Percentiles rank a stretch among this genome's conserved stretches.
phyloP scores from a whole-genome alignment of 169 alveolate species.

The Sarcocystis neurona region DNA sequence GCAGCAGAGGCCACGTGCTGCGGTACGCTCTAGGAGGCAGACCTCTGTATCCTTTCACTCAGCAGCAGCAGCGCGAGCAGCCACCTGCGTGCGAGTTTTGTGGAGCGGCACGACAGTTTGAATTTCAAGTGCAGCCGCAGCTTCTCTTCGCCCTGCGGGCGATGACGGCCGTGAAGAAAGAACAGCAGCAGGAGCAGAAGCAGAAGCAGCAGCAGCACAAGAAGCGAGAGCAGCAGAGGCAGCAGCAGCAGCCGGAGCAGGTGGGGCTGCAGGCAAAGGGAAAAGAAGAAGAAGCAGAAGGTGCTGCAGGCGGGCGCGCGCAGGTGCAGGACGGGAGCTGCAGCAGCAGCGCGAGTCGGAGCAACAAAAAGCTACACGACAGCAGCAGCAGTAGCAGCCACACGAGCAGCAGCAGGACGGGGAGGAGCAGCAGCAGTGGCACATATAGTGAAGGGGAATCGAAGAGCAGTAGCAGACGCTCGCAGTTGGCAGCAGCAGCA shows the following conservation, averaged over 20 bases:
- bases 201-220: not conserved
- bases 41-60: constrained; percentile 54
- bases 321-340: too few species aligned
- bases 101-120: constrained; percentile 50
- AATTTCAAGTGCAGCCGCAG: constrained; percentile 43
- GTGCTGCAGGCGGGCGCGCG: too few species aligned
- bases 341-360: too few species aligned
- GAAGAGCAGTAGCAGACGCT: not conserved
- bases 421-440: not conserved
- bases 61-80: not conserved
- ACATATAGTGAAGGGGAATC: not conserved
- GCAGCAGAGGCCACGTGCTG: constrained; percentile 35
- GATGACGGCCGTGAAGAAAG: not conserved
- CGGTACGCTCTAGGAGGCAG: constrained; percentile 38
- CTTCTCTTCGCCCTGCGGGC: not conserved
- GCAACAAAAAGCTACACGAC: too few species aligned
- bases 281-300: not conserved
- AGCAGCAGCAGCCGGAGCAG: not conserved
- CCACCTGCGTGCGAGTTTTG: constrained; percentile 27
- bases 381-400: not conserved
- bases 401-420: not conserved
- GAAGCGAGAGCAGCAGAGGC: not conserved
- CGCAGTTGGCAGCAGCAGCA: constrained; percentile 36
- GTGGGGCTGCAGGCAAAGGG: not conserved
- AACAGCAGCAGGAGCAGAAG: not conserved